Evolutionary conservation across 2,329 filamentous ascomycete genomes (phyloP).

Genomic region (Arthrobotrys musiformis): DNA sequence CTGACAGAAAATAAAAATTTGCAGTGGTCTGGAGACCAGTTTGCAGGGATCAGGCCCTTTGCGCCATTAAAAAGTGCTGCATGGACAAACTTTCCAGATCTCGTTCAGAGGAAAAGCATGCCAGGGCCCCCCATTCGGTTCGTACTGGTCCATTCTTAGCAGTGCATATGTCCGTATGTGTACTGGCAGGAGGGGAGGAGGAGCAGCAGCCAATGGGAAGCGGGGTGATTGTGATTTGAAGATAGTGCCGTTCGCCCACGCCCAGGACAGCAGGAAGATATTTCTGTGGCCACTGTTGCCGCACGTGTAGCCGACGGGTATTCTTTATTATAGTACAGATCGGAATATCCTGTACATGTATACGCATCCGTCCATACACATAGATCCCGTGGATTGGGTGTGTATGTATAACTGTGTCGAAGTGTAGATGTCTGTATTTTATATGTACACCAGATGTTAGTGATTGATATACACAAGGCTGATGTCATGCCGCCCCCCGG

Average conservation of each 20-base stretch:
- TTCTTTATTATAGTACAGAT: not conserved
- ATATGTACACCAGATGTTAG: too few relatives aligned
- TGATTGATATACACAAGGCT: constrained; percentile 29
- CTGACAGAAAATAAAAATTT: constrained; percentile 9
- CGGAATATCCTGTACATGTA: not conserved
- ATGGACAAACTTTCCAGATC: not conserved
- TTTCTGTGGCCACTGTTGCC: too few relatives aligned
- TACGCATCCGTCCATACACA: not conserved
- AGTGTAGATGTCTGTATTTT: not conserved
- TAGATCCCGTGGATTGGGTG: too few relatives aligned
- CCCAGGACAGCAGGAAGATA: not conserved
- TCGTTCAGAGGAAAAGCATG: not conserved
- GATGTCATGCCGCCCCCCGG: constrained; percentile 42
- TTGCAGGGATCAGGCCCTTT: not conserved
- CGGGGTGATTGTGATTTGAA: constrained; percentile 48
- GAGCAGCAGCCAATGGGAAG: constrained; percentile 41
- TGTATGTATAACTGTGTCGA: too few relatives aligned
- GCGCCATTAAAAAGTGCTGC: constrained; percentile 34
- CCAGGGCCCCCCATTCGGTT: not conserved
- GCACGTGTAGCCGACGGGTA: constrained; percentile 15
- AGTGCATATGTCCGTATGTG: too few relatives aligned
- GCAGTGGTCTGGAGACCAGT: not conserved
- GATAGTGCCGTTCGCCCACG: constrained; percentile 19
- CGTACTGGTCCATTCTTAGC: too few relatives aligned
- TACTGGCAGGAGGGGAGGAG: too few relatives aligned